phyloP scores from a whole-genome alignment of 768 basidiomycete genomes.

The Leccinum barrowsii region DNA sequence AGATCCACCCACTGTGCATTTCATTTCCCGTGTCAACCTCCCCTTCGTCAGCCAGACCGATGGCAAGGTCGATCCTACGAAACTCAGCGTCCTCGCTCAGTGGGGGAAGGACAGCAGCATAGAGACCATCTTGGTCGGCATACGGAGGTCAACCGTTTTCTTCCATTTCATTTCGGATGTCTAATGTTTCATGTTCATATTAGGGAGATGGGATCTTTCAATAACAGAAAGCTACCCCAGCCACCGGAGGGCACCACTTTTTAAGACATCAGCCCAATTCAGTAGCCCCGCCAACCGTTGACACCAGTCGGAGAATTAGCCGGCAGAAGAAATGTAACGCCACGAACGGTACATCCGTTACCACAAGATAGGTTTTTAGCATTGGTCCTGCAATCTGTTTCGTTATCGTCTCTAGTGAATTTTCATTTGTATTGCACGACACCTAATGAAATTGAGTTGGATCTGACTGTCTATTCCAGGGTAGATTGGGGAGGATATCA shows the following conservation, averaged over 20 bases:
- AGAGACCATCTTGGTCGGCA: slow-evolving; percentile 89
- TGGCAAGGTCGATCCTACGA: slow-evolving; percentile 75
- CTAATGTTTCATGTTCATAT: slow-evolving; percentile 3
- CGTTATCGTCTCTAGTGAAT: slow-evolving; percentile 15
- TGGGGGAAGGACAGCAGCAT: slow-evolving; percentile 81
- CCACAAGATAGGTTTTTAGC: slow-evolving; percentile 19
- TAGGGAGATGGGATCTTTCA: slow-evolving; percentile 93
- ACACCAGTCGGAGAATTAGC: slow-evolving; percentile 1
- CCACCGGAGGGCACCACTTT: slow-evolving; percentile 85
- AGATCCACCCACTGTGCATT: slow-evolving; percentile 72
- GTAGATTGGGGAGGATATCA: background rate
- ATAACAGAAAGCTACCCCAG: slow-evolving; percentile 92
- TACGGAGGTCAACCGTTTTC: slow-evolving; percentile 62
- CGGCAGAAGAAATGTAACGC: slow-evolving; percentile 14
- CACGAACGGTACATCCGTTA: slow-evolving; percentile 7
- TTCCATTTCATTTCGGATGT: background rate
- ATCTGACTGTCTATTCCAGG: background rate
- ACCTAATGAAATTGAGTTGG: background rate
- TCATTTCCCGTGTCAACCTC: slow-evolving; percentile 86
- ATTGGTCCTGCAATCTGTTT: slow-evolving; percentile 19
- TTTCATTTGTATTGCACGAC: slow-evolving; percentile 9
- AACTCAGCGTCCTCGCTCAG: slow-evolving; percentile 64
- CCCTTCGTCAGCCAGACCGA: slow-evolving; percentile 79
- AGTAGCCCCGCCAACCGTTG: background rate
- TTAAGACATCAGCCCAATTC: slow-evolving; percentile 26